Base-by-base conservation (phyloP, 768 basidiomycete species). In the Amanita muscaria region DNA sequence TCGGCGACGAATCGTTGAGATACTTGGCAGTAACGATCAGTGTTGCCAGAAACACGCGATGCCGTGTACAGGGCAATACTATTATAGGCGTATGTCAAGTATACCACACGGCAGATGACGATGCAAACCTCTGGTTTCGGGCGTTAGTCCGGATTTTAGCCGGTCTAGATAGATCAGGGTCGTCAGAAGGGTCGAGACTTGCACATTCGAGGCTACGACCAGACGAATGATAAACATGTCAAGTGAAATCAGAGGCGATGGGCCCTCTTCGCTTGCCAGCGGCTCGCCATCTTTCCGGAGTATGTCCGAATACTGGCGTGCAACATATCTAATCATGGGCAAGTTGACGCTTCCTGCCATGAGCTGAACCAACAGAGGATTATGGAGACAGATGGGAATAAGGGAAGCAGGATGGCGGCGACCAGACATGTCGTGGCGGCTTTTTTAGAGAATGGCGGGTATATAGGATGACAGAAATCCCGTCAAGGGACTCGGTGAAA, bases 11-110 rank as follows among this genome's bases (percentile, higher is more conserved):
- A 64, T 93, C 90, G 64, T 99, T 96, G 58, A 97, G 79, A 64
- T 97, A 97, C 67, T 99, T 99, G 50, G 91, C 85, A 18, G 94
- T 82, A 32, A 90, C 86, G 63, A 99, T 97, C 54, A 99, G 83
- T 1, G 88, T 83, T 18, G 94, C 94, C 53, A 99, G 76, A 66
- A 99, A 97, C 42, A 99, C 84, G 38, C 94, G 83, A 59, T 98
- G 94, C 27, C 90, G 79, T 16, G 94, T 94, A 63, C 91, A 96
- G 18, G 85, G 77, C 70, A 91, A 81, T 38, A 69, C 71, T 91
- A 73, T 72, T 7, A n/a, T n/a, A n/a, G n/a, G 12, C 16, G 15
- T 27, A 22, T 11, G 22, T 40, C 21, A 40, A 32, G 14, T 21
- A 21, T 32, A 21, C 19, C n/a, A 34, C 27, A 31, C 27, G 34